Evolutionary conservation across 2,329 filamentous ascomycete species (phyloP), one percentile per base, ranked within the genome.

Genomic region (Fusarium sp.): DNA sequence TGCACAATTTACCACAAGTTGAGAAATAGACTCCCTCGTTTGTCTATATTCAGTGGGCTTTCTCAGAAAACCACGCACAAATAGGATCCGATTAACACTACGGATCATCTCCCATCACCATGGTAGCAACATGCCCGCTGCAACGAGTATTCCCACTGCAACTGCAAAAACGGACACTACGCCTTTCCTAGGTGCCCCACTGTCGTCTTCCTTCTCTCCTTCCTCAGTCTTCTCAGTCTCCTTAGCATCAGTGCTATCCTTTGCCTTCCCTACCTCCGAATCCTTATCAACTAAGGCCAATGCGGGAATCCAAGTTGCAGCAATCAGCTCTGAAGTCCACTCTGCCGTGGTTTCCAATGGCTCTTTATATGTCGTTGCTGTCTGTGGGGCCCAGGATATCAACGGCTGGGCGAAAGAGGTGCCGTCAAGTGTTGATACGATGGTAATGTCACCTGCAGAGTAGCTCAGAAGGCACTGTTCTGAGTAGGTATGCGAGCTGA

Each of bases 291-390:
- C 8, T 16, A 73, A 27, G 5, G 62, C 38, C 1, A 73, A 52
- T 0, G 45, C 70, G 1, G 70, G 66, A 1, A 63, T 16, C 9
- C 6, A 67, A n/a, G 70, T 69, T 6, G 57, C 65, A 18, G 71
- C 22, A 0, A 1, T 8, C 11, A 47, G 14, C 1, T 33, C 13
- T 0, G 69, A 61, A 16, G 36, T 5, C 1, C 13, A 10, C 1
- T 18, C 6, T 1, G 33, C 54, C 8, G 38, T 27, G 5, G 42
- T 16, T 13, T 54, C n/a, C 18, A 54, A 20, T 14, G 27, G 27
- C 50, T 54, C 50, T 7, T 20, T 7, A n/a, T 22, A 20, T 5
- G 42, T 54, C 2, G 4, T 14, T 18, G 27, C 9, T 16, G 35
- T 4, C 25, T 25, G 5, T 22, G 18, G 29, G 35, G 6, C 11